Evolutionary conservation across 768 basidiomycete species (phyloP).

Genomic region (Cystobasidium ongulense): DNA sequence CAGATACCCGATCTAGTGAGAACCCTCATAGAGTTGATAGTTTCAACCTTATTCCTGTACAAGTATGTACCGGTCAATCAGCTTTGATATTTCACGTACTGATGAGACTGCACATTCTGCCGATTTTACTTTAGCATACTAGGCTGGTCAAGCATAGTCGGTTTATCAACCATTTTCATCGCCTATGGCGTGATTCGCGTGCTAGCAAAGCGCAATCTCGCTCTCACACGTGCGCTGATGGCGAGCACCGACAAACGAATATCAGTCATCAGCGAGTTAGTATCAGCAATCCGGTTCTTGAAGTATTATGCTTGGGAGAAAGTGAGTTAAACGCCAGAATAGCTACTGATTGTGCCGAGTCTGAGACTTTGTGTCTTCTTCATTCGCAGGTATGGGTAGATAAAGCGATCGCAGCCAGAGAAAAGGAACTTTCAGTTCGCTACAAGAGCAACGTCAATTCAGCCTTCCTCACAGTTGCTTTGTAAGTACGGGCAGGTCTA

Average conservation of each 20-base stretch:
- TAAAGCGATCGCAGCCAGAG: constrained; percentile 20
- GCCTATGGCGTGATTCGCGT: neutral
- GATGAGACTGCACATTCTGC: neutral
- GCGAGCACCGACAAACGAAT: constrained; percentile 20
- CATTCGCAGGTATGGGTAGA: constrained; percentile 20
- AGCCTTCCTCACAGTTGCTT: constrained; percentile 10
- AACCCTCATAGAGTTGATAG: constrained; percentile 17
- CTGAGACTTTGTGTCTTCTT: neutral
- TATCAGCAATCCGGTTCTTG: constrained; percentile 25
- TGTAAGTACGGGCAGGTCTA: too few relatives aligned
- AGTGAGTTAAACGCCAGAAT: neutral
- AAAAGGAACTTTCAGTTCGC: constrained; percentile 14
- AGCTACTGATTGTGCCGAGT: too few relatives aligned
- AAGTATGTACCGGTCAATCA: too few relatives aligned
- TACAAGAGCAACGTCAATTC: constrained; percentile 29
- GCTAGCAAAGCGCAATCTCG: constrained; percentile 22
- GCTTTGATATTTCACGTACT: too few relatives aligned
- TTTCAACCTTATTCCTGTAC: constrained; percentile 25
- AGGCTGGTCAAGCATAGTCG: constrained; percentile 21
- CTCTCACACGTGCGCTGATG: constrained; percentile 15
- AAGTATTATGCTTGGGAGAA: constrained; percentile 31
- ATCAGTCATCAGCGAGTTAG: constrained; percentile 25
- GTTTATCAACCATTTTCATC: neutral
- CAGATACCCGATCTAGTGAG: constrained; percentile 9
- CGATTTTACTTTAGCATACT: neutral